A percentile compares a stretch with the other conserved stretches of the same genome.
phyloP scores from a whole-genome alignment of 129 eudicot species.

The Scalesia atractyloides region DNA sequence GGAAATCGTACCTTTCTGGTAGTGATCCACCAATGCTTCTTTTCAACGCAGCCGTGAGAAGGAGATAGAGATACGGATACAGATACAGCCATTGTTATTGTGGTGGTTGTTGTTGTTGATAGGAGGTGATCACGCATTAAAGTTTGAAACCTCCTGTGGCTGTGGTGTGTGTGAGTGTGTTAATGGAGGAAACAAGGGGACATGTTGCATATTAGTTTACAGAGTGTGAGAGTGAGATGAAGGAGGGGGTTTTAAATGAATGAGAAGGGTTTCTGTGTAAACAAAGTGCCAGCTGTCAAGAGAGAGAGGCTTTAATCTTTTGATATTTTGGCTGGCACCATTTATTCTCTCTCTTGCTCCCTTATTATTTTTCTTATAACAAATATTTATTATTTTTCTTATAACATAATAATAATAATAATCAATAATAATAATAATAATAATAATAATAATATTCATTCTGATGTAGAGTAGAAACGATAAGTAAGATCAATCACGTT shows the following conservation, averaged over 20 bases:
- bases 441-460: no score
- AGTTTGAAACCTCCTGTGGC: neutral
- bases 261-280: slow-evolving; percentile 23
- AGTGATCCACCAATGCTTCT: slow-evolving; percentile 92
- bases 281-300: slow-evolving; percentile 75
- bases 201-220: slow-evolving; percentile 11
- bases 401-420: no score
- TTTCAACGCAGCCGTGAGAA: slow-evolving; percentile 52
- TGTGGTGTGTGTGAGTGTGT: no score
- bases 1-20: slow-evolving; percentile 60
- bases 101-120: slow-evolving; percentile 2
- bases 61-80: slow-evolving; percentile 30
- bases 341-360: slow-evolving; percentile 36
- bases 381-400: no score
- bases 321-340: slow-evolving; percentile 42
- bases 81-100: slow-evolving; percentile 49
- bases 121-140: slow-evolving; percentile 46
- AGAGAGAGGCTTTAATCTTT: slow-evolving; percentile 54
- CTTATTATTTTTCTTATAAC: neutral
- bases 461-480: no score
- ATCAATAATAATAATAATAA: no score
- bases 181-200: no score
- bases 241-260: slow-evolving; percentile 40
- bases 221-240: slow-evolving; percentile 24
- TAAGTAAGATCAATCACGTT: no score